A percentile compares a stretch with the other conserved stretches of the same genome.
Conservation (phyloP, 2,329 filamentous ascomycete species). For the Myriosclerotinia curreyana region DNA sequence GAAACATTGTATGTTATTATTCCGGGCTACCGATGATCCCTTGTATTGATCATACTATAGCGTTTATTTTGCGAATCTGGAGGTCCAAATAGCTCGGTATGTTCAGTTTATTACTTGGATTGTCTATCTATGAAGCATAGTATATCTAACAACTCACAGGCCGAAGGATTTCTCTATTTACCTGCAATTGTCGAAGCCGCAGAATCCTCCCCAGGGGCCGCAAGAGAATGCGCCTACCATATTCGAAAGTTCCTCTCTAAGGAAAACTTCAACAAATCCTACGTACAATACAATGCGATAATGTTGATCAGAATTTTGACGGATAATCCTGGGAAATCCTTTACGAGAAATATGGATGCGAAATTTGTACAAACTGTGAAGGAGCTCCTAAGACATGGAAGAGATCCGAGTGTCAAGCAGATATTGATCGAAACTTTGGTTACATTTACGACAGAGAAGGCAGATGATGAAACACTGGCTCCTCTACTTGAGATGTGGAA, state of each 20-base stretch:
- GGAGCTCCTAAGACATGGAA: constrained; percentile 66
- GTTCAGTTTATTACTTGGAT: constrained; percentile 31
- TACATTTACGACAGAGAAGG: constrained; percentile 63
- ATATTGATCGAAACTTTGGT: constrained; percentile 86
- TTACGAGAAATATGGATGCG: constrained; percentile 85
- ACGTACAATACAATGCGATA: constrained; percentile 90
- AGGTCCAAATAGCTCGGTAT: constrained; percentile 54
- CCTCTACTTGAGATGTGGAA: constrained; percentile 81
- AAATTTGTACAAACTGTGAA: constrained; percentile 78
- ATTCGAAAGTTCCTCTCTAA: constrained; percentile 80
- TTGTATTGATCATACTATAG: constrained; percentile 44
- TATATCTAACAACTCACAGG: constrained; percentile 46
- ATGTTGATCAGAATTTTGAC: constrained; percentile 91
- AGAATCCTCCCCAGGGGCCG: constrained; percentile 85
- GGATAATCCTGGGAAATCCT: constrained; percentile 86
- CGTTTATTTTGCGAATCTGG: constrained; percentile 79
- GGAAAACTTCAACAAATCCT: constrained; percentile 62
- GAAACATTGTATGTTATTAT: constrained; percentile 58
- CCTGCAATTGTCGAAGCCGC: constrained; percentile 92
- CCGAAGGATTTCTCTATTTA: constrained; percentile 87
- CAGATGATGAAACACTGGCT: constrained; percentile 69
- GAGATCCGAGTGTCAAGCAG: constrained; percentile 75
- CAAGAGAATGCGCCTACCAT: constrained; percentile 72
- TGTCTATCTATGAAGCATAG: neutral
- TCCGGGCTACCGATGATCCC: constrained; percentile 18